A percentile compares a stretch with the other conserved stretches of the same genome.
Evolutionary conservation across 164 flowering plant species (phyloP).

Genomic region (Piper longum): DNA sequence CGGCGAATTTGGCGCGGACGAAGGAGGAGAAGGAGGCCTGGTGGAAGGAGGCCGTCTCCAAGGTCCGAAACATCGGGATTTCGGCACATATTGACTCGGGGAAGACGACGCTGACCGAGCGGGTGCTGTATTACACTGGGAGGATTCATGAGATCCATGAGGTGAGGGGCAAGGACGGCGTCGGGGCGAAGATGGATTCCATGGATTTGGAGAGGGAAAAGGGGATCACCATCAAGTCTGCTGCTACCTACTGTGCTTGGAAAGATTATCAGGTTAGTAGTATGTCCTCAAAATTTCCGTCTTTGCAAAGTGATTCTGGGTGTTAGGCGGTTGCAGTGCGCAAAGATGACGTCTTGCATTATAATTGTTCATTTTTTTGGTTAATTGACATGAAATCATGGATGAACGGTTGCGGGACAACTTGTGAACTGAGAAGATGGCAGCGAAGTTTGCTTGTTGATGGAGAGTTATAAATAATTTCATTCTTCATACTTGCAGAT

Average conservation of each 20-base stretch:
- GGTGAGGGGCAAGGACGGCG: slow-evolving; percentile 89
- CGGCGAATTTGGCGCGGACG: slow-evolving; percentile 39
- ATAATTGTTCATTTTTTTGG: too few relatives aligned
- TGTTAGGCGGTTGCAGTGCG: too few relatives aligned
- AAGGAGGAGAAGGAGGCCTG: slow-evolving; percentile 58
- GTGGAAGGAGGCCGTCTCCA: slow-evolving; percentile 79
- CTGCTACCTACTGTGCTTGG: slow-evolving; percentile 98
- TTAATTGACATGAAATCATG: too few relatives aligned
- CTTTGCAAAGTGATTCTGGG: background rate
- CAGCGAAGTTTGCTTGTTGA: background rate
- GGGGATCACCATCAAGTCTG: slow-evolving; percentile 94
- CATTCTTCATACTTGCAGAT: slow-evolving; percentile 32
- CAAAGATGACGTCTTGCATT: too few relatives aligned
- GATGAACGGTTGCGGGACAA: too few relatives aligned
- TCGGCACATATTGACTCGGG: slow-evolving; percentile 98
- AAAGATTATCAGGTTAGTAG: slow-evolving; percentile 62
- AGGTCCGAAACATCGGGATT: slow-evolving; percentile 83
- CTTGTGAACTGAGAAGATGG: background rate
- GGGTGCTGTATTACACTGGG: slow-evolving; percentile 80
- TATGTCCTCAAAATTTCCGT: background rate
- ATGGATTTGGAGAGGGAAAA: slow-evolving; percentile 99
- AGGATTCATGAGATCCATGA: slow-evolving; percentile 94
- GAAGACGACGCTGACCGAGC: slow-evolving; percentile 87
- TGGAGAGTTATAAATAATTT: background rate
- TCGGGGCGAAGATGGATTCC: slow-evolving; percentile 99